A percentile compares a stretch with the other conserved stretches of the same genome.
Evolutionary conservation across 1,284 basidiomycete genomes (phyloP).

Genomic region (Malassezia arunalokei): DNA sequence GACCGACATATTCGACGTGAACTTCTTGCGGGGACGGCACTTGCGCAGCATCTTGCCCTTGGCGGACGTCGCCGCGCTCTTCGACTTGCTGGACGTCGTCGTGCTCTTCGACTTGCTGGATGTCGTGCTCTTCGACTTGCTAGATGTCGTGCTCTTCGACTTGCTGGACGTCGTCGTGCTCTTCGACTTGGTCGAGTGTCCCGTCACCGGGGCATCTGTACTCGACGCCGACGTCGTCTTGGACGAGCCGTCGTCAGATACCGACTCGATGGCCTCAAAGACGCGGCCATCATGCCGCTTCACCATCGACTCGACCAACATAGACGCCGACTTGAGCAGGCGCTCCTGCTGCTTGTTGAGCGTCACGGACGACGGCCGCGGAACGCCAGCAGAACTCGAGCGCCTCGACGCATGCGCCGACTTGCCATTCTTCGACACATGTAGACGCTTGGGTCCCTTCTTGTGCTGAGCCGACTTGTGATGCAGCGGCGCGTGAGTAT

Average conservation of each 20-base stretch:
- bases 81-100: not conserved
- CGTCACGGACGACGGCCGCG: too few species aligned
- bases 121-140: not conserved
- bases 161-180: not conserved
- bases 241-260: not conserved
- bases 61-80: not conserved
- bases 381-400: too few species aligned
- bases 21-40: conserved; percentile 1
- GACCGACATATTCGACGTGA: not conserved
- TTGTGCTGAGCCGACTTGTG: too few species aligned
- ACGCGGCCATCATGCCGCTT: not conserved
- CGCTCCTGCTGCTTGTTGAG: too few species aligned
- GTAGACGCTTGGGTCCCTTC: too few species aligned
- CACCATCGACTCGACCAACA: not conserved
- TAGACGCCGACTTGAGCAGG: not conserved
- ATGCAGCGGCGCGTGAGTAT: too few species aligned
- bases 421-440: too few species aligned
- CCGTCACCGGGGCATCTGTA: not conserved
- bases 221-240: not conserved
- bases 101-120: not conserved
- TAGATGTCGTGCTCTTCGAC: not conserved
- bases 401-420: too few species aligned
- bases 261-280: not conserved
- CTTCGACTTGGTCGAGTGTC: not conserved
- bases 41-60: conserved; percentile 2